Evolutionary conservation across 192 early-diverging fungal species (phyloP), one percentile per base, ranked within the genome.

Genomic region (Entomortierella chlamydospora): DNA sequence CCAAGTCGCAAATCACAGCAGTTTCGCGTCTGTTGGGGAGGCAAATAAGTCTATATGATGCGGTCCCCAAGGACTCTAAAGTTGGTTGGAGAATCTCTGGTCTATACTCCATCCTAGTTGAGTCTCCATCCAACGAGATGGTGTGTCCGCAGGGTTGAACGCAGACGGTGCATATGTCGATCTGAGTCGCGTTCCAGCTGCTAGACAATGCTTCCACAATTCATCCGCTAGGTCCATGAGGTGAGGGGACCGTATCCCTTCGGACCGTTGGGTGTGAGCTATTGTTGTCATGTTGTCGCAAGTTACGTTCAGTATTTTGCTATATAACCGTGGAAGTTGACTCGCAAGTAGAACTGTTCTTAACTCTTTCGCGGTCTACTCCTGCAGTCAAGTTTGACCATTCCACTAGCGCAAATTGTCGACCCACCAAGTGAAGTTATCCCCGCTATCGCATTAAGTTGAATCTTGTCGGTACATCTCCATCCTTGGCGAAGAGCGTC

Each of bases 241-340:
- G 0, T 51, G 20, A 6, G 59, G 62, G 7, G 67, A 80, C 6
- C 59, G 34, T 13, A 69, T 67, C 12, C 79, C 79, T 23, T 65
- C 79, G 18, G 66, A 73, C 29, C 68, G 50, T 64, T 73, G 69
- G 41, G 69, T 37, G 56, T 81, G 73, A 3, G 80, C 70, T 20
- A 73, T 68, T 10, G 80, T 73, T 8, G 70, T 73, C 0, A 56
- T 63, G 47, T 81, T 81, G 79, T 81, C 68, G 53, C 69, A 67
- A 23, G 26, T 61, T 8, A 72, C 34, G 45, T 61, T 25, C 6
- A 67, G 50, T 3, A 52, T 28, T 34, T 65, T 66, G 8, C 62
- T 33, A 37, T 64, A 45, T 2, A 41, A 17, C 9, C 49, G 25
- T 29, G 55, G 66, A 0, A 52, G 68, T 0, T 45, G 47, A 6